These are phyloP conservation scores for Oryza punctata DNA, from an alignment of 176 grass and related monocot species.

Conservation along the genomic window DNA sequence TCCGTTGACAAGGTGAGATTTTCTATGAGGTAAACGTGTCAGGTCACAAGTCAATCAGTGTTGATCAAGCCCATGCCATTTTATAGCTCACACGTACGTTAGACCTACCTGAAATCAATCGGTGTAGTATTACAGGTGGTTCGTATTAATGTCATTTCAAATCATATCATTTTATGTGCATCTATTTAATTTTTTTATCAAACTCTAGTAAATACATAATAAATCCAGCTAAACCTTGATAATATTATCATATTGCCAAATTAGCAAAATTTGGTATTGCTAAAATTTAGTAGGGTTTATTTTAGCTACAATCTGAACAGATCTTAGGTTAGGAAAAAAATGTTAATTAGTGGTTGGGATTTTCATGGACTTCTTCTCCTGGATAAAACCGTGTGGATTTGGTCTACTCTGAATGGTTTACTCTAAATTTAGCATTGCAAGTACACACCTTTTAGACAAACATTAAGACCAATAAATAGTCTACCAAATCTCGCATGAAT, in stretches of 20 bases:
- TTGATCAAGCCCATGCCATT: slow-evolving; percentile 8
- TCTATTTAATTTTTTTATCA: too few relatives aligned
- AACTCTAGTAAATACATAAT: too few relatives aligned
- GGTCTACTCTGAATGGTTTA: background rate
- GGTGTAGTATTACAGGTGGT: too few relatives aligned
- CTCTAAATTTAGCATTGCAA: background rate
- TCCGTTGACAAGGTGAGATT: background rate
- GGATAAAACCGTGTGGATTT: slow-evolving; percentile 10
- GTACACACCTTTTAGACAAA: background rate
- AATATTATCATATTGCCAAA: too few relatives aligned
- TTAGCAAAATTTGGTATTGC: too few relatives aligned
- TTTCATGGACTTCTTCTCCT: background rate
- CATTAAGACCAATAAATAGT: too few relatives aligned
- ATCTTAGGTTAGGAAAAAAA: background rate
- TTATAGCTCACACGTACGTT: background rate
- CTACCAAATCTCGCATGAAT: too few relatives aligned
- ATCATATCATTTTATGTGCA: too few relatives aligned
- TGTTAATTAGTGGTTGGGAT: background rate
- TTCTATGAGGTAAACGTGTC: slow-evolving; percentile 43
- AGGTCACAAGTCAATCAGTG: slow-evolving; percentile 13
- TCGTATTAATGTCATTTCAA: too few relatives aligned
- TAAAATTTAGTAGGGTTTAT: too few relatives aligned
- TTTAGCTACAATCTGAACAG: too few relatives aligned
- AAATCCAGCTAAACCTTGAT: too few relatives aligned
- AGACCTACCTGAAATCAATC: background rate